Evolutionary conservation across 2,329 filamentous ascomycete species (phyloP).

Genomic region (Eutypa lata): DNA sequence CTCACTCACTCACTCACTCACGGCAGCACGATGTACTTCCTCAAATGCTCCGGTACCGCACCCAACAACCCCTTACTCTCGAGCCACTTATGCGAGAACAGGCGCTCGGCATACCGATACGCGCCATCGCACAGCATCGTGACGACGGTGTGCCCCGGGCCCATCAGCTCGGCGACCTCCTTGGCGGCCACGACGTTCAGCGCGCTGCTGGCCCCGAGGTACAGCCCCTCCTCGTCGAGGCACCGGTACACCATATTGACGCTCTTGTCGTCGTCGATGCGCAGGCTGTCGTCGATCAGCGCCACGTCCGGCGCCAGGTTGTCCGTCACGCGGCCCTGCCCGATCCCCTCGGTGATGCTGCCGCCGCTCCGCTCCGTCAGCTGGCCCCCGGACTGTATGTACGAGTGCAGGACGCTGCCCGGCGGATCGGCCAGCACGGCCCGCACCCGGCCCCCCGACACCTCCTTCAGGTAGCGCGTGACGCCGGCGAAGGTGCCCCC

Average conservation of each 20-base stretch:
- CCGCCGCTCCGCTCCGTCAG: slow-evolving; percentile 77
- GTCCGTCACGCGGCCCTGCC: slow-evolving; percentile 93
- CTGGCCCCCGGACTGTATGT: slow-evolving; percentile 81
- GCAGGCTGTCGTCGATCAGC: slow-evolving; percentile 78
- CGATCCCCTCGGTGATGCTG: slow-evolving; percentile 96
- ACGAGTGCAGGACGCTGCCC: slow-evolving; percentile 88
- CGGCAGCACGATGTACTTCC: slow-evolving; percentile 92
- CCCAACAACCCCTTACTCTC: slow-evolving; percentile 77
- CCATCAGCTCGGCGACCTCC: slow-evolving; percentile 87
- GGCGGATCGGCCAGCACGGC: slow-evolving; percentile 91
- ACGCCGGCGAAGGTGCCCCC: slow-evolving; percentile 86
- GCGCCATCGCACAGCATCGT: slow-evolving; percentile 94
- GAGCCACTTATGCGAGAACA: slow-evolving; percentile 92
- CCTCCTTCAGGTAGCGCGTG: slow-evolving; percentile 84
- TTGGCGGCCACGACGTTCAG: slow-evolving; percentile 94
- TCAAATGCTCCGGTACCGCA: slow-evolving; percentile 78
- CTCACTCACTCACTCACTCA: slow-evolving; percentile 34
- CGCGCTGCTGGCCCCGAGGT: slow-evolving; percentile 88
- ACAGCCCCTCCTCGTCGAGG: slow-evolving; percentile 91
- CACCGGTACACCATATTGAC: slow-evolving; percentile 98
- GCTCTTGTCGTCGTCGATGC: slow-evolving; percentile 87
- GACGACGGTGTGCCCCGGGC: slow-evolving; percentile 85
- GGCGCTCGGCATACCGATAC: slow-evolving; percentile 91
- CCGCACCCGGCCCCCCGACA: slow-evolving; percentile 74
- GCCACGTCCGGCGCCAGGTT: slow-evolving; percentile 84